A percentile compares a stretch with the other conserved stretches of the same genome.
phyloP scores from a whole-genome alignment of 192 early-diverging fungal species.

The Gaertneriomyces semiglobifer region DNA sequence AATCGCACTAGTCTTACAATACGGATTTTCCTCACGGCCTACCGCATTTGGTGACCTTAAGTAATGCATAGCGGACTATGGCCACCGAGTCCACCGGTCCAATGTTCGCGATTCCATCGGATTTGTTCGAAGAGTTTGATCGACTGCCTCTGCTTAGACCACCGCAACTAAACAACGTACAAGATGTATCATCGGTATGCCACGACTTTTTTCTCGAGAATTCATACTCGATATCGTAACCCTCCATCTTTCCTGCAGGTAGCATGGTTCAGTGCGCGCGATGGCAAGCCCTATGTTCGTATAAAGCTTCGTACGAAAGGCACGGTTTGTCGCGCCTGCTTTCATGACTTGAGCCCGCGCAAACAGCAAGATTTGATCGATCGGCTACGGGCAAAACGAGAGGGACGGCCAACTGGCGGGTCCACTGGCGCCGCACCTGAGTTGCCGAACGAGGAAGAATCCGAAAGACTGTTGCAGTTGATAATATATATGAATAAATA shows the following conservation, averaged over 20 bases:
- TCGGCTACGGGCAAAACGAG: constrained; percentile 3
- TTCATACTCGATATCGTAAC: neutral
- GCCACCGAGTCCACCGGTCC: too few relatives aligned
- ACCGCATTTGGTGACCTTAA: too few relatives aligned
- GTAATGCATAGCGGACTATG: too few relatives aligned
- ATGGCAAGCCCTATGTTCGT: constrained; percentile 7
- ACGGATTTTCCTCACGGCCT: too few relatives aligned
- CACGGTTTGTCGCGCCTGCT: constrained; percentile 5
- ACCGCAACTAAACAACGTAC: constrained; percentile 1
- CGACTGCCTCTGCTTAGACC: constrained; percentile 2
- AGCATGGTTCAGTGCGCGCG: constrained; percentile 6
- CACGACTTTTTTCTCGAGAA: neutral
- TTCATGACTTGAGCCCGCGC: constrained; percentile 7
- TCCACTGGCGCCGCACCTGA: neutral
- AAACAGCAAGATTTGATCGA: constrained; percentile 8
- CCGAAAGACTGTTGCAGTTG: constrained; percentile 5
- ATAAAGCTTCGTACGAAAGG: constrained; percentile 4
- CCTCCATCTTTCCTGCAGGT: neutral
- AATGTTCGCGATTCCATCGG: too few relatives aligned
- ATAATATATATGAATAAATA: constrained; percentile 6
- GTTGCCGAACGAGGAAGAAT: neutral
- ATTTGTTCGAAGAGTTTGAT: neutral
- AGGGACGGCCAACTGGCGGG: neutral
- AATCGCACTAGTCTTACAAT: too few relatives aligned
- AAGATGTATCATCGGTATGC: neutral